Evolutionary conservation across 2,329 filamentous ascomycete genomes (phyloP).

Genomic region (Curvularia spicifera): DNA sequence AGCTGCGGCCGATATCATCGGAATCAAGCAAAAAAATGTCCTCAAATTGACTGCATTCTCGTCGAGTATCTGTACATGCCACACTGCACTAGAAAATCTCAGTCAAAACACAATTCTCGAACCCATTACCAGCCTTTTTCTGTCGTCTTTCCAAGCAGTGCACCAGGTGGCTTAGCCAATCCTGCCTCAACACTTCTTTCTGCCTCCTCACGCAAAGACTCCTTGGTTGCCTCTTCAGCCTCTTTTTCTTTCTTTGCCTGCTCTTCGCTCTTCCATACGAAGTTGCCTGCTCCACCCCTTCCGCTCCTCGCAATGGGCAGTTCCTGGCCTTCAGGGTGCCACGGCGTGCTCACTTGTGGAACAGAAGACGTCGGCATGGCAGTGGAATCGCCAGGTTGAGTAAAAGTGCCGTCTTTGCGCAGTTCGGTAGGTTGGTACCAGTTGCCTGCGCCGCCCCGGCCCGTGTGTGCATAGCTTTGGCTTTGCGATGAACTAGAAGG

Average conservation of each 20-base stretch:
- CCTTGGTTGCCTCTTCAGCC: slow-evolving; percentile 28
- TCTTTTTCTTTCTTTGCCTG: slow-evolving; percentile 34
- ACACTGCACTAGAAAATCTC: not conserved
- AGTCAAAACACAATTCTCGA: not conserved
- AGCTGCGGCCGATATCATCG: not conserved
- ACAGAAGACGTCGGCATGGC: slow-evolving; percentile 35
- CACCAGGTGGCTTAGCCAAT: slow-evolving; percentile 50
- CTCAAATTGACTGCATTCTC: not conserved
- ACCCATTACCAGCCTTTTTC: slow-evolving; percentile 29
- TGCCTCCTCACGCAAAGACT: slow-evolving; percentile 43
- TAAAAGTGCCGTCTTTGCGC: slow-evolving; percentile 49
- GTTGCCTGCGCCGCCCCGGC: slow-evolving; percentile 56
- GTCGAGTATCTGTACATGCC: not conserved
- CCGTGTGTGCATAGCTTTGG: slow-evolving; percentile 53
- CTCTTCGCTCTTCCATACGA: slow-evolving; percentile 51
- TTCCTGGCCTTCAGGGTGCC: slow-evolving; percentile 44
- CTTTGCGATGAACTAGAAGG: slow-evolving; percentile 38
- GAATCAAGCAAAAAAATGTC: not conserved
- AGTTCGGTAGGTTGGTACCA: slow-evolving; percentile 54
- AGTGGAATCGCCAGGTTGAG: slow-evolving; percentile 36
- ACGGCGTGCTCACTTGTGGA: slow-evolving; percentile 41
- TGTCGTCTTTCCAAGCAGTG: slow-evolving; percentile 47
- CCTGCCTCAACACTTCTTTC: slow-evolving; percentile 52
- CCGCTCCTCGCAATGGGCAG: slow-evolving; percentile 48
- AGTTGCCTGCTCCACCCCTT: slow-evolving; percentile 57